Evolutionary conservation across 208 protist genomes (phyloP).

Genomic region (Wallacemonas sp.): DNA sequence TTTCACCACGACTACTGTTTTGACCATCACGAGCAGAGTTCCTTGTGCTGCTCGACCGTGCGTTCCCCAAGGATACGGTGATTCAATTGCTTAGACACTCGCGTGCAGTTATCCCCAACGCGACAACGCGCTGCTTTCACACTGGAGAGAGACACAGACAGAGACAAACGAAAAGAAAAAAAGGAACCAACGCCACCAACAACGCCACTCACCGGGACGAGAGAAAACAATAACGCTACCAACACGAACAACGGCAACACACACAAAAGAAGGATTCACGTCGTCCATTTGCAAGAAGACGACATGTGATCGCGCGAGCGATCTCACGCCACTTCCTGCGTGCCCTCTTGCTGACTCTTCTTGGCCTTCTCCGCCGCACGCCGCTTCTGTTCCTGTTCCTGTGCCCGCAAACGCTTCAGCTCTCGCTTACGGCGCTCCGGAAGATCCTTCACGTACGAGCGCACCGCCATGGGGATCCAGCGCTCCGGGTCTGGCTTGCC

Average conservation of each 20-base stretch:
- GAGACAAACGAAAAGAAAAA: slow-evolving; percentile 17
- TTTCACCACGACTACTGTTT: no score
- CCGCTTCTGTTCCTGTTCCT: slow-evolving; percentile 83
- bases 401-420: slow-evolving; percentile 73
- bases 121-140: no score
- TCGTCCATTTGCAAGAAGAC: no score
- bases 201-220: neutral
- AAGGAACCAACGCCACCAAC: neutral
- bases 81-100: no score
- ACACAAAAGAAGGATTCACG: neutral
- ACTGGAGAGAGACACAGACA: slow-evolving; percentile 14
- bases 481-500: slow-evolving; percentile 79
- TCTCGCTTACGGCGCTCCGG: slow-evolving; percentile 78
- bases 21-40: no score
- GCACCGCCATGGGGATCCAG: slow-evolving; percentile 80
- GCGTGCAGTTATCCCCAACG: no score
- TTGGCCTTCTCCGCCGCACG: slow-evolving; percentile 44
- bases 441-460: slow-evolving; percentile 84
- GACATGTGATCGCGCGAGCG: neutral
- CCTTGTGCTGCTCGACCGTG: no score
- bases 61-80: no score
- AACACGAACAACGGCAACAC: neutral
- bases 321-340: neutral
- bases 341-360: neutral
- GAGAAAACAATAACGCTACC: neutral